phyloP scores from a whole-genome alignment of 1,139 yeast species.

The Sugiyamaella japonica region DNA sequence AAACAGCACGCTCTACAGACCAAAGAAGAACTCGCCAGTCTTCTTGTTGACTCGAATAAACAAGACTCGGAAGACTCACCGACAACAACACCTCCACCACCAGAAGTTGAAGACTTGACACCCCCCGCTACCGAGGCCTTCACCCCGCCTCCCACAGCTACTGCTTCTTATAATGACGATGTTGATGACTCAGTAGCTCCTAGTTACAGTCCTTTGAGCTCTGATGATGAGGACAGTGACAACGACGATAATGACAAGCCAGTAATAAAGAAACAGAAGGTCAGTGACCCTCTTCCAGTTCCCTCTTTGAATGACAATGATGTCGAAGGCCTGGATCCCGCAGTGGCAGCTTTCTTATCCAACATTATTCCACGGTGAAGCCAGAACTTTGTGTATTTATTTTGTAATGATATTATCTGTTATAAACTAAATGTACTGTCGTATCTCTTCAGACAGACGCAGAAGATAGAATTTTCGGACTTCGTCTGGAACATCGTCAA shows the following conservation, averaged over 20 bases:
- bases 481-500: constrained; percentile 34
- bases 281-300: constrained; percentile 3
- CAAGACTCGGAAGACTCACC: constrained; percentile 32
- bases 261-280: constrained; percentile 24
- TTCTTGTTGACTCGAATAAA: constrained; percentile 40
- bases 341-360: constrained; percentile 37
- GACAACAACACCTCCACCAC: constrained; percentile 24
- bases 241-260: constrained; percentile 33
- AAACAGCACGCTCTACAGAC: constrained; percentile 44
- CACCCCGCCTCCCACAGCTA: not conserved
- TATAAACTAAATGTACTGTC: constrained; percentile 8
- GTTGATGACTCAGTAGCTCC: constrained; percentile 44
- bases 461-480: constrained; percentile 34
- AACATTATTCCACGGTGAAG: constrained; percentile 20
- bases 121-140: constrained; percentile 30
- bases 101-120: constrained; percentile 13
- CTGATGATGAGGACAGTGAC: constrained; percentile 41
- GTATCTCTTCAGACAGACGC: constrained; percentile 35
- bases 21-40: constrained; percentile 48
- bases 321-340: constrained; percentile 37
- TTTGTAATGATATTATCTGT: constrained; percentile 13
- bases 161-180: not conserved
- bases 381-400: constrained; percentile 2
- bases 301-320: constrained; percentile 16
- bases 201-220: constrained; percentile 41